Evolutionary conservation across 2,329 filamentous ascomycete species (phyloP), one percentile per base, ranked within the genome.

Genomic region (Rhynchosporium graminicola): DNA sequence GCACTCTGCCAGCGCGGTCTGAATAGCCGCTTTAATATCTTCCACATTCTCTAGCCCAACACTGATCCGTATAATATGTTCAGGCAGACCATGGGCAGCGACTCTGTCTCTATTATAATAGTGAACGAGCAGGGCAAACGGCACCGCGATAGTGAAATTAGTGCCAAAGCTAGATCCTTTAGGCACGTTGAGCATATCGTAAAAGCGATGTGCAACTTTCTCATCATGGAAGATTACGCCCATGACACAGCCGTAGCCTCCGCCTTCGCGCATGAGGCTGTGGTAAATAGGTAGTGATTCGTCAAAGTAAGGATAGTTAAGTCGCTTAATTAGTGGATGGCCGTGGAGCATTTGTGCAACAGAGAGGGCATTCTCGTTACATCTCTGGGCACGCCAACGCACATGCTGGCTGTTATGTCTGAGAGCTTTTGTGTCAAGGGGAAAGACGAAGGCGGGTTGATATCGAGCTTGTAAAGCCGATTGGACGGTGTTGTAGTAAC

Each of bases 391-490:
- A 61, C 94, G 85, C 13, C 83, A 82, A 33, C 87, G 82, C 74
- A 96, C 97, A 77, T 97, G 15, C 92, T 87, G 74, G 91, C 96
- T 76, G 9, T 36, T 97, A 97, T 46, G n/a, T 33, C 43, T 42
- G 36, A 65, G 43, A 13, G 54, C 54, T 29, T 20, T 9, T 1
- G 40, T 31, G n/a, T 65, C 61, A 8, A 29, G 26, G 13, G 63
- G 61, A 31, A 65, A 65, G 10, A 43, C 29, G 15, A 48, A 4
- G 3, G 33, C 33, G 28, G 36, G 29, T n/a, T 26, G 28, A 8
- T 5, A 4, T 3, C 26, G 26, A 10, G 45, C 13, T 31, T 20
- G 33, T 10, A 36, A 36, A 36, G 33, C 33, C 1, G 33, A 6
- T 2, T 36, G 33, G 33, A 36, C 33, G 33, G 33, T 31, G 12